These are phyloP conservation scores for Trypanosoma theileri DNA, from an alignment of 208 protist genomes.

Conservation along the genomic window DNA sequence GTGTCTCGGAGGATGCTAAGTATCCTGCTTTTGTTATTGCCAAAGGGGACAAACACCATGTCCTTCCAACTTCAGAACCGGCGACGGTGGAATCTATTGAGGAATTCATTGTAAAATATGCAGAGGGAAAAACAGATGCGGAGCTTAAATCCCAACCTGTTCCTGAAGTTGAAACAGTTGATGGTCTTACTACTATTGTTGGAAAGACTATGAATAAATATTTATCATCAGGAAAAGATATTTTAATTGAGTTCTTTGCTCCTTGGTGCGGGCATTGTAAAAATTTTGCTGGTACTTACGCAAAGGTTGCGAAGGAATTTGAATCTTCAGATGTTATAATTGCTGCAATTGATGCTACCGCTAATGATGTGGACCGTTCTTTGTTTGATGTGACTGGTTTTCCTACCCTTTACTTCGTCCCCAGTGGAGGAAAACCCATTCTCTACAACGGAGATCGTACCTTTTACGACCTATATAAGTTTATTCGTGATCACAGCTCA, in stretches of 20 bases:
- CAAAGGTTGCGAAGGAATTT: constrained; percentile 49
- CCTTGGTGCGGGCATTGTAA: constrained; percentile 90
- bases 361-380: constrained; percentile 38
- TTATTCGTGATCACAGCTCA: constrained; percentile 40
- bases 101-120: constrained; percentile 56
- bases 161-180: constrained; percentile 65
- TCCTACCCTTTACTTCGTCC: constrained; percentile 71
- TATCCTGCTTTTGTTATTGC: constrained; percentile 83
- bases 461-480: constrained; percentile 76
- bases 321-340: constrained; percentile 48
- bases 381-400: constrained; percentile 50
- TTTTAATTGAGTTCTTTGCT: constrained; percentile 92
- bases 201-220: constrained; percentile 58
- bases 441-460: constrained; percentile 39
- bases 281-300: constrained; percentile 46
- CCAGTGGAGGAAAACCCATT: constrained; percentile 29
- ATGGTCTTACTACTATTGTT: constrained; percentile 85
- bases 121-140: constrained; percentile 48
- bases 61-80: constrained; percentile 43
- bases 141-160: constrained; percentile 56
- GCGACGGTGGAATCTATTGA: constrained; percentile 47
- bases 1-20: constrained; percentile 48
- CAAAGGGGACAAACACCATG: constrained; percentile 42
- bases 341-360: constrained; percentile 66
- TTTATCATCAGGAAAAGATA: constrained; percentile 43